phyloP scores from a whole-genome alignment of 768 basidiomycete species.

The Coprinopsis marcescibilis region DNA sequence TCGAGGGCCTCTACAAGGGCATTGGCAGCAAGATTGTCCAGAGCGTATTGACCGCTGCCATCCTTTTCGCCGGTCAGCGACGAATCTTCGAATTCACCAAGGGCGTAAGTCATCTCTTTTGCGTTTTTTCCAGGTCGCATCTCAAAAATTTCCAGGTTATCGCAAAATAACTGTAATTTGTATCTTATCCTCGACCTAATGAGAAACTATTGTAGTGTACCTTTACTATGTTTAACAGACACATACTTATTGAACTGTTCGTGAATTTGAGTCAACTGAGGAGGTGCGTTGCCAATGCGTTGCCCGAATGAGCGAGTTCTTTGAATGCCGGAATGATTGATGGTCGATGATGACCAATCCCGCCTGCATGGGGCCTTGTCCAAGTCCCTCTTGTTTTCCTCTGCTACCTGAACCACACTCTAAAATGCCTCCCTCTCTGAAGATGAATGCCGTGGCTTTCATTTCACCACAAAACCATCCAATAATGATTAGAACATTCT shows the following conservation, averaged over 20 bases:
- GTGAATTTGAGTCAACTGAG: too few relatives aligned
- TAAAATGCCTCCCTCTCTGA: slow-evolving; percentile 60
- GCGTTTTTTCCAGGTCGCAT: background rate
- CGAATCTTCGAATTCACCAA: slow-evolving; percentile 74
- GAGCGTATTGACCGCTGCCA: slow-evolving; percentile 89
- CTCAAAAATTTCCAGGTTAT: background rate
- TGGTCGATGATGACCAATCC: too few relatives aligned
- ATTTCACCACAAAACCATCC: slow-evolving; percentile 80
- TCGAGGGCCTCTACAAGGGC: slow-evolving; percentile 84
- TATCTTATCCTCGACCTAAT: background rate
- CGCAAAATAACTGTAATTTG: slow-evolving; percentile 8
- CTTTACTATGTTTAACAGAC: slow-evolving; percentile 5
- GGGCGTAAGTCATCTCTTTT: slow-evolving; percentile 25
- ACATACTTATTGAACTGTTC: too few relatives aligned
- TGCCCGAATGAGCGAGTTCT: too few relatives aligned
- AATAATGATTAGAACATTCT: slow-evolving; percentile 72
- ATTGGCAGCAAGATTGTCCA: slow-evolving; percentile 85
- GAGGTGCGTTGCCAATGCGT: too few relatives aligned
- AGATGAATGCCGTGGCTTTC: slow-evolving; percentile 78
- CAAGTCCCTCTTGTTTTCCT: too few relatives aligned
- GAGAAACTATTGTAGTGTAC: background rate
- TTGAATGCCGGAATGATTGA: too few relatives aligned
- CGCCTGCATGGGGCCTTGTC: too few relatives aligned
- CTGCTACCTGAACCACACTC: background rate
- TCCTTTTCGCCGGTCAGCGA: slow-evolving; percentile 87